These are phyloP conservation scores for Trichoderma sp. DNA, from an alignment of 2,329 filamentous ascomycete genomes.

Conservation along the genomic window DNA sequence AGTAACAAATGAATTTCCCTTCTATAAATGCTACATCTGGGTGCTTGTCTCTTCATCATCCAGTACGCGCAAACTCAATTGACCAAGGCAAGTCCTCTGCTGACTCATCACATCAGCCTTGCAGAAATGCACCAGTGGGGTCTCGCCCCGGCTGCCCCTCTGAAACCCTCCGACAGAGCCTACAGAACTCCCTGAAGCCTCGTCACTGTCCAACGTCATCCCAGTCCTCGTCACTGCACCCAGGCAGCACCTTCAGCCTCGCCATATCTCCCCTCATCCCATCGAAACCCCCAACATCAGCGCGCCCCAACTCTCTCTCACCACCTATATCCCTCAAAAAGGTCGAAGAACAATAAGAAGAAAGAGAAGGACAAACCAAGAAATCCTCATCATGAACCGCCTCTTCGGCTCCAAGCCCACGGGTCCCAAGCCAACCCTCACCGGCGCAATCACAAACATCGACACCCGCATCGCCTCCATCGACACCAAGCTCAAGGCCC, in stretches of 20 bases:
- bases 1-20: neutral
- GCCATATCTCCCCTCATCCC: neutral
- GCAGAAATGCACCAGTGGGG: slow-evolving; percentile 9
- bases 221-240: neutral
- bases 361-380: neutral
- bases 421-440: slow-evolving; percentile 85
- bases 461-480: slow-evolving; percentile 81
- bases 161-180: neutral
- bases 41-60: neutral
- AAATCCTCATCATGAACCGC: slow-evolving; percentile 78
- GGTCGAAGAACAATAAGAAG: neutral
- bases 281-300: neutral
- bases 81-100: neutral
- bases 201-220: slow-evolving; percentile 22
- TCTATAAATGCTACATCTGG: neutral
- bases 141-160: slow-evolving; percentile 7
- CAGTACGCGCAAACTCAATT: neutral
- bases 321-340: neutral
- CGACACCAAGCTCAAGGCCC: slow-evolving; percentile 89
- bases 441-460: slow-evolving; percentile 78
- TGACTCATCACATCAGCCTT: slow-evolving; percentile 17
- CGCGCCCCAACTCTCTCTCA: too few relatives aligned
- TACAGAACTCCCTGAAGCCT: slow-evolving; percentile 2
- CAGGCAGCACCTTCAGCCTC: neutral
- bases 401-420: slow-evolving; percentile 88